Evolutionary conservation across 371 early-diverging fungal genomes (phyloP), one percentile per base, ranked within the genome.

Genomic region (Mycotypha africana): DNA sequence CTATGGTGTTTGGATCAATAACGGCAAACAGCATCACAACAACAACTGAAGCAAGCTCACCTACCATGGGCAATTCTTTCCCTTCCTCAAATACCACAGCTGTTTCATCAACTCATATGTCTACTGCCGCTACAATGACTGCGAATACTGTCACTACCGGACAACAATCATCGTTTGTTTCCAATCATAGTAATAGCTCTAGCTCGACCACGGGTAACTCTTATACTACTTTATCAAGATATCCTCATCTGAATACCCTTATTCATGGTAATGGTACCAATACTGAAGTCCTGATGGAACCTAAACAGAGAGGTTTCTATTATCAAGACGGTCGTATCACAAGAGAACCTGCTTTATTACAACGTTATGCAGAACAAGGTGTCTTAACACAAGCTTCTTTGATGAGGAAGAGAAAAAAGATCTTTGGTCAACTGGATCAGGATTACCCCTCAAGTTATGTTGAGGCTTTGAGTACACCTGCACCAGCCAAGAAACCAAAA

Each of bases 291-390:
- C 23, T 60, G 14, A 67, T 71, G 63, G 72, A 67, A 33, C 72
- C 72, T 10, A 65, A 54, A 32, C 72, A 71, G 37, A 51, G 72
- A 26, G 72, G 72, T 3, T 71, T 67, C 40, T 71, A 71, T 38
- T 71, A 71, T 30, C 66, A 71, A 39, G 72, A 71, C 36, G 66
- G 64, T 14, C 58, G 68, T 33, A 65, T 67, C 24, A 41, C 61
- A 10, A 58, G 68, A 17, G 72, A 71, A 42, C 68, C 68, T 15
- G 60, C 54, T 9, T 36, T 65, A 12, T 33, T 71, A 15, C 68
- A 67, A 44, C 58, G 63, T 12, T 71, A 62, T 42, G 72, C 72
- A 16, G 68, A 71, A 25, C 72, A 71, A 49, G 72, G 68, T 23
- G 61, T 71, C 0, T 38, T 71, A 8, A 71, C 68, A 4, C 68